Evolutionary conservation across 2,329 filamentous ascomycete genomes (phyloP).

Genomic region (Aspergillus clavatus): DNA sequence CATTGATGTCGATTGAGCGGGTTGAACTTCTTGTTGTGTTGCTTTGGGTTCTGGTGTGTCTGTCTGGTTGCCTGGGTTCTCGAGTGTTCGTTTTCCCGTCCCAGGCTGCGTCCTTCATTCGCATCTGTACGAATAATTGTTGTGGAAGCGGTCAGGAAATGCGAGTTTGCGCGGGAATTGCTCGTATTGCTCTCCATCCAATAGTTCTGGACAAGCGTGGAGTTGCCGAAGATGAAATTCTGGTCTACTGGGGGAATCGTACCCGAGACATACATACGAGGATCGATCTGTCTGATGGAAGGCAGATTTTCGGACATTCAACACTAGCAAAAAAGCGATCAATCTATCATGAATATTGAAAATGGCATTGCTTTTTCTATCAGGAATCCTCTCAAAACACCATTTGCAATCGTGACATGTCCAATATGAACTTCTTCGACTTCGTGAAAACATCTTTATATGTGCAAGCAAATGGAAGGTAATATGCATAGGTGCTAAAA

Average conservation of each 20-base stretch:
- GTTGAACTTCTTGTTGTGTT: slow-evolving; percentile 3
- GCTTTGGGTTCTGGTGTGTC: not conserved
- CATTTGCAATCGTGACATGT: slow-evolving; percentile 16
- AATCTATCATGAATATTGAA: not conserved
- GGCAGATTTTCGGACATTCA: no score
- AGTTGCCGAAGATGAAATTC: not conserved
- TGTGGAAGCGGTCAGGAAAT: no score
- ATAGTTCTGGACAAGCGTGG: not conserved
- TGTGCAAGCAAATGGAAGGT: slow-evolving; percentile 14
- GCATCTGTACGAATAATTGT: not conserved
- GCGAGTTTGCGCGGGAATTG: no score
- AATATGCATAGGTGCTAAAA: slow-evolving; percentile 3
- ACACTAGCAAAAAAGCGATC: no score
- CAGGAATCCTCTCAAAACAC: slow-evolving; percentile 14
- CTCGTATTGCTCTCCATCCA: not conserved
- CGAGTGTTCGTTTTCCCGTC: no score
- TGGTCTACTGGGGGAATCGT: not conserved
- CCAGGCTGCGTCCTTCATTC: not conserved
- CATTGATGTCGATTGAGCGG: slow-evolving; percentile 40
- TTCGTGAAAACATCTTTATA: slow-evolving; percentile 5
- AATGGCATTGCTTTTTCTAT: slow-evolving; percentile 16
- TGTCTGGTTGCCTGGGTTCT: no score
- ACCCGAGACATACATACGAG: no score
- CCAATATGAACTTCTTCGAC: slow-evolving; percentile 7
- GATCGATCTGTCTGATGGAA: no score